Evolutionary conservation across 768 basidiomycete genomes (phyloP).

Genomic region (Pulveroboletus sp.): DNA sequence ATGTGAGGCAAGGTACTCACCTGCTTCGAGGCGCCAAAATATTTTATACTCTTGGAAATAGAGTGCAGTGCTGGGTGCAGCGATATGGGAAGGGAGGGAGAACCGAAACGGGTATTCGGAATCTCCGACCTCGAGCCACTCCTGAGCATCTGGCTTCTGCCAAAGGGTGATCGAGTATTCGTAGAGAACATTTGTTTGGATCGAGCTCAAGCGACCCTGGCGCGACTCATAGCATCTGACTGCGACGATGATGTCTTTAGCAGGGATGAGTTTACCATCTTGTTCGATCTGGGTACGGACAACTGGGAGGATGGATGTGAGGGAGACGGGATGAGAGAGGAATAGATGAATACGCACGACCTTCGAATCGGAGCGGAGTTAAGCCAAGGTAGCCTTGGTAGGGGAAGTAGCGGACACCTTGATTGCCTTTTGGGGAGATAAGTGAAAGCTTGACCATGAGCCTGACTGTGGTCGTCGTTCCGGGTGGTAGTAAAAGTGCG

Average conservation of each 20-base stretch:
- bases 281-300: slow-evolving; percentile 68
- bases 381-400: slow-evolving; percentile 75
- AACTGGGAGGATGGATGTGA: slow-evolving; percentile 36
- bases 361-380: slow-evolving; percentile 74
- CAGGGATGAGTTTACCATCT: slow-evolving; percentile 62
- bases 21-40: slow-evolving; percentile 80
- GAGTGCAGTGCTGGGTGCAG: slow-evolving; percentile 60
- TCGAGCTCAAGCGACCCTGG: slow-evolving; percentile 50
- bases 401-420: slow-evolving; percentile 68
- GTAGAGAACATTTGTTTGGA: slow-evolving; percentile 61
- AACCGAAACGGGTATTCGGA: slow-evolving; percentile 69
- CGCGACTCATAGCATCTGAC: slow-evolving; percentile 83
- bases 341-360: slow-evolving; percentile 42
- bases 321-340: neutral
- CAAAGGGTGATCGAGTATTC: slow-evolving; percentile 66
- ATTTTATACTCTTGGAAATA: slow-evolving; percentile 75
- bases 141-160: slow-evolving; percentile 54
- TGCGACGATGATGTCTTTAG: slow-evolving; percentile 64
- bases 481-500: slow-evolving; percentile 11
- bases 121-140: slow-evolving; percentile 58
- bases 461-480: slow-evolving; percentile 12
- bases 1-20: slow-evolving; percentile 37
- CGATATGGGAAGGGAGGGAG: slow-evolving; percentile 54
- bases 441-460: slow-evolving; percentile 68
- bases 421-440: slow-evolving; percentile 65